phyloP scores from a whole-genome alignment of 306 rosid genomes.

The Cicer judaicum region DNA sequence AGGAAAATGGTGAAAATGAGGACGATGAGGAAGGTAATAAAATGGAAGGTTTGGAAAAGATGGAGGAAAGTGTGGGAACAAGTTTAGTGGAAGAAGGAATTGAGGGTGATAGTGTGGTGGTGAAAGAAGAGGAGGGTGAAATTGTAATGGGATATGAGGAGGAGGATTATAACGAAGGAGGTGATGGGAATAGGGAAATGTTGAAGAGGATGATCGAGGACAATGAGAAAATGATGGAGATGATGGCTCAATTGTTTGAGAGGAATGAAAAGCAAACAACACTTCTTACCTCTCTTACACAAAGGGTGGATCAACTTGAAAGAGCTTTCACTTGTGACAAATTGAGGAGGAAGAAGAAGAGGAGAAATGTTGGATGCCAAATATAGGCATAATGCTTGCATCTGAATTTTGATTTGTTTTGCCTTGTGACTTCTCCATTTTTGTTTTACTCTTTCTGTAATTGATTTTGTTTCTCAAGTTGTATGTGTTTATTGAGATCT shows the following conservation, averaged over 20 bases:
- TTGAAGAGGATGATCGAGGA: conserved; percentile 65
- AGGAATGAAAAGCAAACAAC: conserved; percentile 59
- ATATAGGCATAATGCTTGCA: conserved; percentile 6
- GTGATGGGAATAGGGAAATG: conserved; percentile 37
- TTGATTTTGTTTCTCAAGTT: background rate
- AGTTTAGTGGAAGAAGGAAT: conserved; percentile 28
- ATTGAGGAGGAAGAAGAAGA: conserved; percentile 59
- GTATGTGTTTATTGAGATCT: background rate
- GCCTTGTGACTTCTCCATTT: background rate
- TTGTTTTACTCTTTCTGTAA: background rate
- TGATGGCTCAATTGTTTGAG: conserved; percentile 61
- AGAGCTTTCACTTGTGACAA: conserved; percentile 56
- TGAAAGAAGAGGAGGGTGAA: conserved; percentile 25
- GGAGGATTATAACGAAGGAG: background rate
- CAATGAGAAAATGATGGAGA: conserved; percentile 63
- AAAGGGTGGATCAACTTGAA: conserved; percentile 70
- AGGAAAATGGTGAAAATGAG: background rate
- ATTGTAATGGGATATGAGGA: background rate
- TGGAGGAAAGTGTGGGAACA: conserved; percentile 13
- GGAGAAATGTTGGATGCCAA: conserved; percentile 31
- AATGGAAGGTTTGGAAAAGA: background rate
- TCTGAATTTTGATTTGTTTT: background rate
- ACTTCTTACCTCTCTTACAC: conserved; percentile 58
- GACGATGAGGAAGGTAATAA: background rate
- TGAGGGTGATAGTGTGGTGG: background rate